A percentile compares a stretch with the other conserved stretches of the same genome.
phyloP scores from a whole-genome alignment of 352 stramenopile genomes.

The Pythium rishiriense region DNA sequence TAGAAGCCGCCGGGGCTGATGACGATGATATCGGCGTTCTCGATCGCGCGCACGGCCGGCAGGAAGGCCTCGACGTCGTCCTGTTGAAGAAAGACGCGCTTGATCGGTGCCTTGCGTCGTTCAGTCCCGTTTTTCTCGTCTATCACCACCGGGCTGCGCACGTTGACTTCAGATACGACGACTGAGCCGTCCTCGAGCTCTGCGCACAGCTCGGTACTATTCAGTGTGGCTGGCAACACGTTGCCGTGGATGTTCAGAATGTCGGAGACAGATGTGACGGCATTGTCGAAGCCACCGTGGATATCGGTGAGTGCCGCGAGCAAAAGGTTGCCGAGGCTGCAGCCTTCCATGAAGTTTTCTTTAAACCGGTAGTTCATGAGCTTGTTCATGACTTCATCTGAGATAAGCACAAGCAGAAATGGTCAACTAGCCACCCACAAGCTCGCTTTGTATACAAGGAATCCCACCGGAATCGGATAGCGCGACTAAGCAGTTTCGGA shows the following conservation, averaged over 20 bases:
- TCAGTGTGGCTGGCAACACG: slow-evolving; percentile 80
- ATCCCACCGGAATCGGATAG: slow-evolving; percentile 71
- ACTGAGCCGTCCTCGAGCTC: slow-evolving; percentile 70
- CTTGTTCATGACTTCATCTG: slow-evolving; percentile 84
- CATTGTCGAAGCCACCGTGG: slow-evolving; percentile 79
- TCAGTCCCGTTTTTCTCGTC: slow-evolving; percentile 34
- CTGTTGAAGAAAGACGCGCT: slow-evolving; percentile 82
- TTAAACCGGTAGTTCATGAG: slow-evolving; percentile 89
- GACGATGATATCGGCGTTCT: slow-evolving; percentile 85
- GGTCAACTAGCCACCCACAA: background rate
- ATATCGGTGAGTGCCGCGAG: slow-evolving; percentile 82
- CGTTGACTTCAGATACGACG: slow-evolving; percentile 83
- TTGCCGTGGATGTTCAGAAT: slow-evolving; percentile 85
- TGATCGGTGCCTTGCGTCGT: slow-evolving; percentile 67
- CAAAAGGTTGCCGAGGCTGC: slow-evolving; percentile 80
- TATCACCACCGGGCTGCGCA: slow-evolving; percentile 56
- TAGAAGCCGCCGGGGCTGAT: slow-evolving; percentile 83
- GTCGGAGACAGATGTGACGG: slow-evolving; percentile 78
- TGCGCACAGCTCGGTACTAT: slow-evolving; percentile 80
- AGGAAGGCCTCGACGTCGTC: slow-evolving; percentile 68
- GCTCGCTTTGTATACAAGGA: background rate
- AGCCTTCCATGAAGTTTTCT: slow-evolving; percentile 88
- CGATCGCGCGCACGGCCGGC: slow-evolving; percentile 74
- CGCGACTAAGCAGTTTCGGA: slow-evolving; percentile 85
- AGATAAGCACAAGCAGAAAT: background rate